A percentile compares a stretch with the other conserved stretches of the same genome.
phyloP scores from a whole-genome alignment of 768 basidiomycete species.

The Hypsizygus marmoreus region DNA sequence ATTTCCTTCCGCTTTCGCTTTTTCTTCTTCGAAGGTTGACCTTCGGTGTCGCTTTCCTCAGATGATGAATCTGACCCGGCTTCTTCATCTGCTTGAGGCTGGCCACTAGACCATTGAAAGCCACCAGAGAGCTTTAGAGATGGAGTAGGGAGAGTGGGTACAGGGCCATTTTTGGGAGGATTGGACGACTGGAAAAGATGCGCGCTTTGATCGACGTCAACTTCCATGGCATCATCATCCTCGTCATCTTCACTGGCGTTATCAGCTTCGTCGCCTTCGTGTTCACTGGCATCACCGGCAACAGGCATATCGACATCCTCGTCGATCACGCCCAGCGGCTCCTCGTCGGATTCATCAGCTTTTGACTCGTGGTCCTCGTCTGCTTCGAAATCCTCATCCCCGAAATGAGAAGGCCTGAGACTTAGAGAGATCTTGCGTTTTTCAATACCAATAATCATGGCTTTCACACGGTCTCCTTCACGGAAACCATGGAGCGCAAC shows the following conservation, averaged over 20 bases:
- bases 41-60: conserved; percentile 50
- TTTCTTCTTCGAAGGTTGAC: conserved; percentile 57
- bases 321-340: conserved; percentile 31
- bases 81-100: conserved; percentile 37
- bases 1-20: conserved; percentile 70
- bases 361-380: conserved; percentile 31
- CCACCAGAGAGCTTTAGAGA: conserved; percentile 58
- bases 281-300: conserved; percentile 26
- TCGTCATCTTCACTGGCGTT: conserved; percentile 32
- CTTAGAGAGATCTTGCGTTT: conserved; percentile 81
- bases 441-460: conserved; percentile 71
- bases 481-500: conserved; percentile 81
- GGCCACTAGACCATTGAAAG: conserved; percentile 70
- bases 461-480: conserved; percentile 85
- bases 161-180: conserved; percentile 4
- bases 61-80: conserved; percentile 44
- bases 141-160: conserved; percentile 22
- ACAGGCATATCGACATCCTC: conserved; percentile 21
- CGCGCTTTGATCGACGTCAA: conserved; percentile 41
- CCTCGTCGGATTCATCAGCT: conserved; percentile 25
- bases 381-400: conserved; percentile 58
- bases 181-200: conserved; percentile 20
- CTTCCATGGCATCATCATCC: conserved; percentile 45
- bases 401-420: conserved; percentile 88
- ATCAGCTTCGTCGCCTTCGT: conserved; percentile 15